Percentiles rank a stretch among this genome's conserved stretches.
Conservation (phyloP, 2,329 filamentous ascomycete species). For the Epichloe elymi region DNA sequence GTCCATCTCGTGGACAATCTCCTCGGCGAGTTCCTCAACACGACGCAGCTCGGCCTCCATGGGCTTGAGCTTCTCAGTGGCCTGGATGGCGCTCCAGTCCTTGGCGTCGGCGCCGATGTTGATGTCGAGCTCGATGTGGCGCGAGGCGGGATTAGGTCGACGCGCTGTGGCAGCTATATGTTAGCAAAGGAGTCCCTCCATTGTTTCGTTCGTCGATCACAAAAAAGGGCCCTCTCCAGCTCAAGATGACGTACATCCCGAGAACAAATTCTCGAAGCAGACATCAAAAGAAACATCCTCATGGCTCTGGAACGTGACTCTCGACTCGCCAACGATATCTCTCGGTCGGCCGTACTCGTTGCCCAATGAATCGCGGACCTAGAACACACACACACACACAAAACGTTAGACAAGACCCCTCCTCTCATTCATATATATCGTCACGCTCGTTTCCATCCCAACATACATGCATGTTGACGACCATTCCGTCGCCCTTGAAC, state of each 20-base stretch:
- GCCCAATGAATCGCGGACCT: slow-evolving; percentile 91
- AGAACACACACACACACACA: slow-evolving; percentile 4
- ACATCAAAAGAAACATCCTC: slow-evolving; percentile 89
- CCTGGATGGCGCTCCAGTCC: slow-evolving; percentile 95
- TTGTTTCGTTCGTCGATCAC: neutral
- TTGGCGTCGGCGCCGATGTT: slow-evolving; percentile 95
- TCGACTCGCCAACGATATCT: slow-evolving; percentile 82
- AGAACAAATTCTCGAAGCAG: slow-evolving; percentile 80
- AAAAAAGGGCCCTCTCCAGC: neutral
- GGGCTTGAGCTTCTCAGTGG: slow-evolving; percentile 93
- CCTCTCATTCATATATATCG: neutral
- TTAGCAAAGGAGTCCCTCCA: neutral
- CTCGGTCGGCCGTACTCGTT: slow-evolving; percentile 91
- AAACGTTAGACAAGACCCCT: neutral
- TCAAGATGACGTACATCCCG: slow-evolving; percentile 43
- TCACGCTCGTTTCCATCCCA: neutral
- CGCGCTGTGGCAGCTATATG: slow-evolving; percentile 16
- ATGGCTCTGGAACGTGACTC: slow-evolving; percentile 88
- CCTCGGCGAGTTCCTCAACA: slow-evolving; percentile 78
- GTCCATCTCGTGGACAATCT: slow-evolving; percentile 91
- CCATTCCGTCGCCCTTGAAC: slow-evolving; percentile 80
- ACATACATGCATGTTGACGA: slow-evolving; percentile 82
- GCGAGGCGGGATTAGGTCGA: slow-evolving; percentile 37
- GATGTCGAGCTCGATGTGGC: slow-evolving; percentile 81
- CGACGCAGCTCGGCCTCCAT: slow-evolving; percentile 88